Evolutionary conservation across 257 asterid species (phyloP), one percentile per base, ranked within the genome.

Genomic region (Salvia miltiorrhiza): DNA sequence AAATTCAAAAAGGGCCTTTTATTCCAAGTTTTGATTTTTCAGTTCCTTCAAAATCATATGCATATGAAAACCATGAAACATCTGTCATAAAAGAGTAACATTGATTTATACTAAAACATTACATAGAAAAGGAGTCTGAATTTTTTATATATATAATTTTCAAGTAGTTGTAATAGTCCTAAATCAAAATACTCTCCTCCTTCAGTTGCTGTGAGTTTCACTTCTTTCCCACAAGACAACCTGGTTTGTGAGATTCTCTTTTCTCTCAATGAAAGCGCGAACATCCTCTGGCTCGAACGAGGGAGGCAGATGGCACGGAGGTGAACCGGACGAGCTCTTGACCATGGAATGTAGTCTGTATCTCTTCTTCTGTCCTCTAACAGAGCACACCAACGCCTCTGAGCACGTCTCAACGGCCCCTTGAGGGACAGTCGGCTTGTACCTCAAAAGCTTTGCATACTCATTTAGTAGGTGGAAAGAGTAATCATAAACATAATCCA

Each of bases 401-500:
- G 92, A 76, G 60, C 98, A 88, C 33, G 73, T 75, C 71, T 93
- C 93, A 14, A 65, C 78, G 1, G 96, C 92, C 23, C 84, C 90
- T 64, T 69, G 54, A 2, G 96, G 98, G 43, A 88, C 77, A 6
- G 58, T 80, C 24, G 98, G 97, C 67, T 79, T 75, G 53, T 84
- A 93, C 24, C 71, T 87, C 78, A 90, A 67, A 48, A 90, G 97
- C 76, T 90, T 90, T 20, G 92, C 82, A 12, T 90, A 93, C 67
- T 90, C 95, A 39, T 74, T 71, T 7, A 93, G 65, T 67, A 93
- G 79, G 76, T 93, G 97, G 78, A 85, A 82, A 68, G 82, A 79
- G 76, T 90, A 93, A 72, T 88, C 96, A 9, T 93, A 93, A n/a
- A 93, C 77, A 63, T 84, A 54, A 63, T 85, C 73, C 95, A 88